Conservation (phyloP, 148 eudicot species). For the Heliosperma pusillum region DNA sequence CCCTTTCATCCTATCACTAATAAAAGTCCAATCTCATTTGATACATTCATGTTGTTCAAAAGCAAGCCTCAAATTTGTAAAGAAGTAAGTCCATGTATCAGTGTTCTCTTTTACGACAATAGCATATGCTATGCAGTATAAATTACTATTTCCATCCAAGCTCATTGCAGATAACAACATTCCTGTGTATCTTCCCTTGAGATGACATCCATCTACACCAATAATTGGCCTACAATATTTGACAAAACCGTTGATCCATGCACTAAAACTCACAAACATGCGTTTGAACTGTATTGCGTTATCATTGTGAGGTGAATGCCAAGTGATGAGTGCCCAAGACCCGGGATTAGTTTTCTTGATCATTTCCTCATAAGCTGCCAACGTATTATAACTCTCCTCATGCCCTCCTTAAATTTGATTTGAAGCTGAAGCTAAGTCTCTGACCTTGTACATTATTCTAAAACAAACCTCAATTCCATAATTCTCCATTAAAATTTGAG, state of each 20-base stretch:
- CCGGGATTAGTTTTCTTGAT: not conserved
- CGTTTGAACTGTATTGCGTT: not conserved
- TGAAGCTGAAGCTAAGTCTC: no score
- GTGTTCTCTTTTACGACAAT: not conserved
- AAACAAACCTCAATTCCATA: no score
- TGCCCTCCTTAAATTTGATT: no score
- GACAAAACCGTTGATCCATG: not conserved
- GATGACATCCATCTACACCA: constrained; percentile 8
- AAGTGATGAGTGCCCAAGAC: not conserved
- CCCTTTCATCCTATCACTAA: no score
- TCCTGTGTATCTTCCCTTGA: no score
- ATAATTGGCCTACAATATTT: not conserved
- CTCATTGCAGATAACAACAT: no score
- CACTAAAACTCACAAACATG: constrained; percentile 1
- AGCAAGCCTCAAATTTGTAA: not conserved
- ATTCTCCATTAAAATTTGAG: no score
- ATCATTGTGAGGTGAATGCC: not conserved
- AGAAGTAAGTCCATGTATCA: not conserved
- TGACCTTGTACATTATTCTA: no score
- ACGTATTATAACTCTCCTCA: no score
- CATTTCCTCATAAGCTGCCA: not conserved
- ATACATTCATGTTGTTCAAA: no score
- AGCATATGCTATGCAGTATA: constrained; percentile 1
- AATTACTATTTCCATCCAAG: constrained; percentile 6
- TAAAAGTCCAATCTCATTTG: no score